phyloP scores from a whole-genome alignment of 176 grass and related monocot species.

The Oryza officinalis region DNA sequence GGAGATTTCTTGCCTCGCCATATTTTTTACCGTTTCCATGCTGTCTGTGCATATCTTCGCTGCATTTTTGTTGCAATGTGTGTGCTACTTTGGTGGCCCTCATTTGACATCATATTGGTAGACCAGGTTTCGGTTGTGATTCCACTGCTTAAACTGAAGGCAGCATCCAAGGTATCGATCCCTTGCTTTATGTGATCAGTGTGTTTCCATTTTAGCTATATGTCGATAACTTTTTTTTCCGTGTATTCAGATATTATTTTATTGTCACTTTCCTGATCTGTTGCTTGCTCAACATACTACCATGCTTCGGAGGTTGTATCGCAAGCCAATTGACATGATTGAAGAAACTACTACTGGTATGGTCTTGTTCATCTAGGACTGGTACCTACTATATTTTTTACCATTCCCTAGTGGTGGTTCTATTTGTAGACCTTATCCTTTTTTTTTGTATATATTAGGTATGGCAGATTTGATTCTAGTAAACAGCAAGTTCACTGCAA shows the following conservation, averaged over 20 bases:
- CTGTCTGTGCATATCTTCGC: conserved; percentile 83
- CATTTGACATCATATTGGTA: conserved; percentile 80
- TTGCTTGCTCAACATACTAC: conserved; percentile 93
- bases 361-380: conserved; percentile 19
- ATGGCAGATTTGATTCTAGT: conserved; percentile 96
- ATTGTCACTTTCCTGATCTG: conserved; percentile 94
- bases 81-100: conserved; percentile 76
- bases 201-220: conserved; percentile 11
- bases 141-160: conserved; percentile 76
- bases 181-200: conserved; percentile 20
- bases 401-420: not conserved
- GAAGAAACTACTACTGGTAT: conserved; percentile 91
- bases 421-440: conserved; percentile 9
- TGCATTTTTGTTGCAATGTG: conserved; percentile 90
- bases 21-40: conserved; percentile 88
- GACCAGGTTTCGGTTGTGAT: conserved; percentile 93
- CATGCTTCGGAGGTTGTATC: conserved; percentile 75
- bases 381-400: conserved; percentile 2
- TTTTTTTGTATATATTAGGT: conserved; percentile 54
- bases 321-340: conserved; percentile 87
- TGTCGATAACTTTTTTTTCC: conserved; percentile 27
- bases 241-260: conserved; percentile 70
- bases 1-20: conserved; percentile 91
- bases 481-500: conserved; percentile 91
- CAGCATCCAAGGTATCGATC: conserved; percentile 62